These are phyloP conservation scores for Blastobotrys capitulatus DNA, from an alignment of 1,139 yeast species.

Conservation along the genomic window DNA sequence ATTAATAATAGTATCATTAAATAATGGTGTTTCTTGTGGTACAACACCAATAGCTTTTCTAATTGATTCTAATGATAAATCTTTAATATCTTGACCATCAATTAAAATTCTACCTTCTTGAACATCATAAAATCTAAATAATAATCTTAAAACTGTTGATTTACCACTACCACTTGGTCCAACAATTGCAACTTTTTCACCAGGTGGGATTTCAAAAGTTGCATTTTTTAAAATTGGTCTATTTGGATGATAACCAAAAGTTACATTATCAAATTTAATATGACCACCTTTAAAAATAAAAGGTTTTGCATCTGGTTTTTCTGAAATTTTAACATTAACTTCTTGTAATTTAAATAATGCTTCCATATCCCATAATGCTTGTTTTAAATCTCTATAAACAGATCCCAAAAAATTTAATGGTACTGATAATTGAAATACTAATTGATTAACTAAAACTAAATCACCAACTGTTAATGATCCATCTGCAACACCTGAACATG, in stretches of 20 bases:
- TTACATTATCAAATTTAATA: slow-evolving; percentile 81
- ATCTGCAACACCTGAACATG: slow-evolving; percentile 84
- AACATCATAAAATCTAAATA: slow-evolving; percentile 87
- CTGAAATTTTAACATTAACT: slow-evolving; percentile 61
- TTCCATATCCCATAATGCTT: slow-evolving; percentile 45
- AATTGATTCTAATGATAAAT: slow-evolving; percentile 69
- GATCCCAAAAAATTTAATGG: slow-evolving; percentile 93
- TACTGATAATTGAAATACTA: slow-evolving; percentile 91
- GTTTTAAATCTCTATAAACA: slow-evolving; percentile 90
- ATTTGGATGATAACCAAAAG: slow-evolving; percentile 87
- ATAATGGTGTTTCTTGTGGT: slow-evolving; percentile 96
- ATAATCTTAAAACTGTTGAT: slow-evolving; percentile 77
- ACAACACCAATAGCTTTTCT: slow-evolving; percentile 81
- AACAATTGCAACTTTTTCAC: slow-evolving; percentile 84
- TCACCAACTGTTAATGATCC: slow-evolving; percentile 92
- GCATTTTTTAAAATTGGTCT: slow-evolving; percentile 82
- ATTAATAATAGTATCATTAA: slow-evolving; percentile 84
- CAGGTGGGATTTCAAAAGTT: slow-evolving; percentile 82
- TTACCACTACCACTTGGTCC: slow-evolving; percentile 97
- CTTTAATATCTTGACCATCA: slow-evolving; percentile 84
- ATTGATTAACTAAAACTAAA: slow-evolving; percentile 88
- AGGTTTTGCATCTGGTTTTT: slow-evolving; percentile 56
- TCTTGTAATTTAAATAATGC: slow-evolving; percentile 45
- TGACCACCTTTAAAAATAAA: slow-evolving; percentile 57
- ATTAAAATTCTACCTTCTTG: slow-evolving; percentile 69